Base-by-base conservation (phyloP, 2,329 filamentous ascomycete genomes). In the Helotiales sp. region DNA sequence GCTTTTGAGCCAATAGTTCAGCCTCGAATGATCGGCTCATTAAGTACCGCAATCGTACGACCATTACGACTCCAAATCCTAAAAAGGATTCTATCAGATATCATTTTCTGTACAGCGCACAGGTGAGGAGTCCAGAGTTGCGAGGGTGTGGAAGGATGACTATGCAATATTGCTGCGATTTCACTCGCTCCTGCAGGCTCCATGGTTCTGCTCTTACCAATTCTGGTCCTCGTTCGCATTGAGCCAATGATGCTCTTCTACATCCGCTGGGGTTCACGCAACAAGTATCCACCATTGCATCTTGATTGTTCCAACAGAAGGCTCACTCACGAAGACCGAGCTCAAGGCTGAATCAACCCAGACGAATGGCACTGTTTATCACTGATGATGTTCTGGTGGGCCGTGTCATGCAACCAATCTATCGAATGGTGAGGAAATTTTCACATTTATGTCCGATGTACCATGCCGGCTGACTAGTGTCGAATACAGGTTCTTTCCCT, bases 71-170 rank as follows among this genome's bases (percentile, higher is more conserved):
- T 43, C 8, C n/a, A 37, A 17, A 17, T 40, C 59, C 43, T 15
- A 10, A 17, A 10, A 34, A 22, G 17, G 22, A 40, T 34, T 64
- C 52, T 71, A 45, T 69, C 67, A 69, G 8, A 57, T 68, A 30
- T 69, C 65, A 70, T 22, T 52, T 69, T 69, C 43, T 68, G 67
- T 57, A 69, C 67, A 70, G 45, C 64, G 67, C 66, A 69, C 61
- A 65, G 54, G 26, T 40, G 54, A 57, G 32, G 54, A 30, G 54
- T 40, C 61, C 57, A 26, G 28, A 66, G 55, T 49, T 22, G 30
- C n/a, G n/a, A 62, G 45, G 22, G 8, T 54, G 6, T 24, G 34
- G 49, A 34, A 60, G 30, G n/a, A 37, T 40, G 43, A 34, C 49
- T 49, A 55, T 55, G 65, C 43, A 61, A 43, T 57, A 47, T 28